Conservation (phyloP, 2,329 filamentous ascomycete species). For the Talaromyces sp. region DNA sequence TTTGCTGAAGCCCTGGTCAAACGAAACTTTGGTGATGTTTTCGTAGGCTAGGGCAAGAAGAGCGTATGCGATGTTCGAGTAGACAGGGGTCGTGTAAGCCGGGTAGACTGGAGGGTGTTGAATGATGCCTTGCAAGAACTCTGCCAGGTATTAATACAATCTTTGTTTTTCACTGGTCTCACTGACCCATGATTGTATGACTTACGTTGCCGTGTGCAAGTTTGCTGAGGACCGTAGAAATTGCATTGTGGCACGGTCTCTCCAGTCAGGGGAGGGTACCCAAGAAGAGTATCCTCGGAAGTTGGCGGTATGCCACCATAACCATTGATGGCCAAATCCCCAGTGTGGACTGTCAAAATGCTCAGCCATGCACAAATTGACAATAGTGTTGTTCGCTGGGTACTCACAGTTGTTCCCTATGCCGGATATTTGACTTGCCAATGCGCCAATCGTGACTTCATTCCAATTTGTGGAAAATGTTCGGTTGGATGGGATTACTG, state of each 20-base stretch:
- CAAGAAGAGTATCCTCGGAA: not conserved
- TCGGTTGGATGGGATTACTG: not conserved
- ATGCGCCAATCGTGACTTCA: not conserved
- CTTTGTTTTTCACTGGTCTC: not conserved
- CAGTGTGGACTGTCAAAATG: not conserved
- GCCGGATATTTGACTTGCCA: slow-evolving; percentile 1
- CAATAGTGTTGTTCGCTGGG: not conserved
- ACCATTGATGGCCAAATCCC: not conserved
- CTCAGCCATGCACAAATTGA: not conserved
- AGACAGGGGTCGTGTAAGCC: not conserved
- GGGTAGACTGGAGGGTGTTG: slow-evolving; percentile 1
- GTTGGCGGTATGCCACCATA: not conserved
- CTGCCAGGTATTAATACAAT: not conserved
- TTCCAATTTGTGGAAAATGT: not conserved
- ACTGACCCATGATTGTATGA: not conserved
- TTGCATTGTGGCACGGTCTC: slow-evolving; percentile 1
- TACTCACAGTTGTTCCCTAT: not conserved
- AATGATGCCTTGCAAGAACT: not conserved
- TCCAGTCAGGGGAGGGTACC: not conserved
- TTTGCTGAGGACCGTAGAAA: not conserved
- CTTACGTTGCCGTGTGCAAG: slow-evolving; percentile 1
- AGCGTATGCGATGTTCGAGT: not conserved
- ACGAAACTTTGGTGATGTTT: not conserved
- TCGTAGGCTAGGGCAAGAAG: slow-evolving; percentile 1
- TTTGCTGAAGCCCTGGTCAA: not conserved